A percentile compares a stretch with the other conserved stretches of the same genome.
Evolutionary conservation across 1,139 yeast genomes (phyloP).

Genomic region (Pichia sp.): DNA sequence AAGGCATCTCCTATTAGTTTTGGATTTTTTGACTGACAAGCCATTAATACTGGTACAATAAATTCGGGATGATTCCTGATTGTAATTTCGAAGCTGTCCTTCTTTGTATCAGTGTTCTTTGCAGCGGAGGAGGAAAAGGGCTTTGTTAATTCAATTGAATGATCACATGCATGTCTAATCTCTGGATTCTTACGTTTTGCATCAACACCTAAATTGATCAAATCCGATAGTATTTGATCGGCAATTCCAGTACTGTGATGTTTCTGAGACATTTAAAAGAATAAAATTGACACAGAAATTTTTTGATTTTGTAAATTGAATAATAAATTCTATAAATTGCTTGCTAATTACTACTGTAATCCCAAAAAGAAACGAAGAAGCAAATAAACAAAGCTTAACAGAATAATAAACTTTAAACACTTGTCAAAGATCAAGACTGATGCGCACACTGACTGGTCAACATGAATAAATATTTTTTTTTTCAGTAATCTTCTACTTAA

Average conservation of each 20-base stretch:
- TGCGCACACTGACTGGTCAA: too few species aligned
- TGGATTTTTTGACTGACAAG: conserved; percentile 70
- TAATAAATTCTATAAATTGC: too few species aligned
- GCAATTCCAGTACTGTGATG: conserved; percentile 29
- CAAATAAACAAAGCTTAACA: too few species aligned
- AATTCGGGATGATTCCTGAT: conserved; percentile 42
- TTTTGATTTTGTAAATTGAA: too few species aligned
- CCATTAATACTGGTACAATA: conserved; percentile 61
- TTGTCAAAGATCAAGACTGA: too few species aligned
- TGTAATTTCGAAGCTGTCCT: conserved; percentile 24
- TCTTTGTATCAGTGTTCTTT: conserved; percentile 9
- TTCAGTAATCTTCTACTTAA: too few species aligned
- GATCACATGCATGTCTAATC: conserved; percentile 60
- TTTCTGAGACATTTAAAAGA: conserved; percentile 7
- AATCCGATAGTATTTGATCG: conserved; percentile 48
- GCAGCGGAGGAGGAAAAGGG: conserved; percentile 8
- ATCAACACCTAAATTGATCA: conserved; percentile 56
- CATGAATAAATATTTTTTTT: too few species aligned
- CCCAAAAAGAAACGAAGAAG: too few species aligned
- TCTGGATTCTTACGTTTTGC: conserved; percentile 66
- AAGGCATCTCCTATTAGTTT: conserved; percentile 68
- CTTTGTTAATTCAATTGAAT: conserved; percentile 43
- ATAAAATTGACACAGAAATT: too few species aligned
- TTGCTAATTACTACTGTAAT: too few species aligned
- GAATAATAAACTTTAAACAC: too few species aligned